Percentiles rank a stretch among this genome's conserved stretches.
These are phyloP conservation scores for Rossbeevera mucosa DNA, from an alignment of 768 basidiomycete species.

Conservation along the genomic window DNA sequence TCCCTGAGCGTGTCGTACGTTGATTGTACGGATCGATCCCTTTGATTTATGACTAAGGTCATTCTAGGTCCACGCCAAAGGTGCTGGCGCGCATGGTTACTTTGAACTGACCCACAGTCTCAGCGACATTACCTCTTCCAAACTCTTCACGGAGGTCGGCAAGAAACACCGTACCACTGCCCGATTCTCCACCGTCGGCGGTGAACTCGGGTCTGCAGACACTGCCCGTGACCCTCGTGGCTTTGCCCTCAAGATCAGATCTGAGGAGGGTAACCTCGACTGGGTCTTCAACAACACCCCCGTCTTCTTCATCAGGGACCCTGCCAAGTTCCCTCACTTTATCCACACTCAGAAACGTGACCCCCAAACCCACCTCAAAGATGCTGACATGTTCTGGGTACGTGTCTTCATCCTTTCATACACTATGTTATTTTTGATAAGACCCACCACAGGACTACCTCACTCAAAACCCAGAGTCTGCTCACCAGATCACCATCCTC, in stretches of 20 bases:
- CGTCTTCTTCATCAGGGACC: conserved; percentile 85
- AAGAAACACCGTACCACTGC: conserved; percentile 70
- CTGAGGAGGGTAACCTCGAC: conserved; percentile 88
- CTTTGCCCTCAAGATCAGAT: conserved; percentile 85
- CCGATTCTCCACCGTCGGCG: conserved; percentile 93
- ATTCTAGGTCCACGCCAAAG: conserved; percentile 82
- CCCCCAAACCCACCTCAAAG: conserved; percentile 89
- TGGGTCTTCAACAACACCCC: conserved; percentile 94
- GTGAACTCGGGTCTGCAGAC: conserved; percentile 84
- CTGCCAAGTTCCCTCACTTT: conserved; percentile 89
- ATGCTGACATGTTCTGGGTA: conserved; percentile 83
- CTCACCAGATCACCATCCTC: conserved; percentile 84
- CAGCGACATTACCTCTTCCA: conserved; percentile 72
- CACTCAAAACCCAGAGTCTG: conserved; percentile 82
- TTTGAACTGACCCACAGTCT: conserved; percentile 88
- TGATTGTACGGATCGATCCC: not conserved
- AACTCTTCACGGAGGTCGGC: conserved; percentile 59
- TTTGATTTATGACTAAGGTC: conserved; percentile 21
- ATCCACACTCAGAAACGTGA: conserved; percentile 92
- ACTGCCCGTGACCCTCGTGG: conserved; percentile 93
- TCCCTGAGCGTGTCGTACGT: conserved; percentile 88
- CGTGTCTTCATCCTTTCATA: not conserved
- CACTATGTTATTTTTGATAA: not conserved
- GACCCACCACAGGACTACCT: conserved; percentile 68
- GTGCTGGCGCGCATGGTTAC: conserved; percentile 88